Base-by-base conservation (phyloP, 805 yeast genomes). In the Kuraishia ogatae region DNA sequence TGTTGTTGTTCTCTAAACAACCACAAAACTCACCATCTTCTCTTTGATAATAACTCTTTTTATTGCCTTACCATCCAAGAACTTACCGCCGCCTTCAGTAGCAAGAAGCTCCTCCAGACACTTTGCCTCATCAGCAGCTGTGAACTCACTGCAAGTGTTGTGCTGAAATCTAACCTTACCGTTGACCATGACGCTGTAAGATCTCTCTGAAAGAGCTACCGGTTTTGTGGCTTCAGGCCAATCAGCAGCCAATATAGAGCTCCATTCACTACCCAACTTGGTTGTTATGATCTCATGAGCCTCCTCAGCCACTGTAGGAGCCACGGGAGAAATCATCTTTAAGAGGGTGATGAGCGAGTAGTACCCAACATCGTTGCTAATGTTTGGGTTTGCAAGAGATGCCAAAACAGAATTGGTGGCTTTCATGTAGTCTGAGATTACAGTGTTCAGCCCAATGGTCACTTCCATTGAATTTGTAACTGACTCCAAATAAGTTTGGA, bases 371-470 rank as follows among this genome's bases (percentile, higher is more conserved):
- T 69, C 71, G 0, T 66, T 58, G 48, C 71, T 66, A 10, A 81
- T 69, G 1, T 65, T 59, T 0, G 69, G 61, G 6, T 70, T 64
- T 43, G 76, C 75, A 2, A 73, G 49, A 0, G 79, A 76, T 1
- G 65, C 59, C 1, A 67, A 63, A 19, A 88, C 61, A 1, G 74
- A 60, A 61, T 83, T 81, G 11, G 96, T 86, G 52, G 85, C 67
- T 64, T 91, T 94, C 97, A 91, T 93, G 63, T 83, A 87, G 65
- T 91, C 96, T 0, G 97, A 89, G 23, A 94, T 80, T 1, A 90
- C 83, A 0, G 97, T 92, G 67, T 94, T 93, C 66, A 93, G 73
- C 0, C 91, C 76, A 26, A 87, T 69, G 0, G 81, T 77, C 0
- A 70, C 73, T 22, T 75, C 81, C 55, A 89, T 80, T 0, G 97